A percentile compares a stretch with the other conserved stretches of the same genome.
Conservation (phyloP, 2,329 filamentous ascomycete species). For the Thermothelomyces thermophilus region DNA sequence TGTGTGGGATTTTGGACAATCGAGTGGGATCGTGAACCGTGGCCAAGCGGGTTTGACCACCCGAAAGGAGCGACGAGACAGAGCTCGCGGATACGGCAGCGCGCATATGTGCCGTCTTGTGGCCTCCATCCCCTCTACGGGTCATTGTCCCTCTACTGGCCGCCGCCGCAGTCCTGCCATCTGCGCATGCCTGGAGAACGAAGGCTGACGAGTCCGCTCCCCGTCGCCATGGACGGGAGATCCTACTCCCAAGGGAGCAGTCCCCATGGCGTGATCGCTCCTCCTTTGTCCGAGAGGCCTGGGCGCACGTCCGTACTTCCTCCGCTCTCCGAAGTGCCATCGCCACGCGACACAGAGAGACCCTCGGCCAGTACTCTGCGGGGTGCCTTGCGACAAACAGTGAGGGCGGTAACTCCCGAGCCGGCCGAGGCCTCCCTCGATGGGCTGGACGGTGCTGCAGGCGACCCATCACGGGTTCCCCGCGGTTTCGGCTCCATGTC, state of each 20-base stretch:
- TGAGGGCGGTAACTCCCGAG: slow-evolving; percentile 64
- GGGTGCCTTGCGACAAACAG: slow-evolving; percentile 35
- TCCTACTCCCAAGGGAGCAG: slow-evolving; percentile 25
- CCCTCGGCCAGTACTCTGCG: slow-evolving; percentile 27
- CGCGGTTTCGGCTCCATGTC: slow-evolving; percentile 33
- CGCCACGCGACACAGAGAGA: slow-evolving; percentile 24
- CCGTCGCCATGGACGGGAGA: slow-evolving; percentile 26
- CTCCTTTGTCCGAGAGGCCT: slow-evolving; percentile 21
- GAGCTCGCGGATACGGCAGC: not conserved
- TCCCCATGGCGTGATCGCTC: slow-evolving; percentile 14
- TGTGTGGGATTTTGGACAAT: slow-evolving; percentile 13
- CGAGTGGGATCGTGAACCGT: slow-evolving; percentile 10
- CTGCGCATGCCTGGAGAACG: slow-evolving; percentile 12
- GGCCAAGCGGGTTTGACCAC: not conserved
- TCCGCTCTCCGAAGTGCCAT: slow-evolving; percentile 26
- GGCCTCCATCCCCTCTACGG: slow-evolving; percentile 6
- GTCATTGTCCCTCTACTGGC: not conserved
- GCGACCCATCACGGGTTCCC: slow-evolving; percentile 21
- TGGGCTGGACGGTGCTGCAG: slow-evolving; percentile 21
- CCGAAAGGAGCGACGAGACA: not conserved
- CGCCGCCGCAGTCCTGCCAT: not conserved
- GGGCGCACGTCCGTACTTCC: slow-evolving; percentile 20
- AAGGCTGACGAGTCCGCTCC: slow-evolving; percentile 19
- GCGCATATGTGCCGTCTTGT: slow-evolving; percentile 6
- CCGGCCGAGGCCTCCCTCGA: slow-evolving; percentile 33